Evolutionary conservation across 306 rosid genomes (phyloP).

Genomic region (Vigna trinervia): DNA sequence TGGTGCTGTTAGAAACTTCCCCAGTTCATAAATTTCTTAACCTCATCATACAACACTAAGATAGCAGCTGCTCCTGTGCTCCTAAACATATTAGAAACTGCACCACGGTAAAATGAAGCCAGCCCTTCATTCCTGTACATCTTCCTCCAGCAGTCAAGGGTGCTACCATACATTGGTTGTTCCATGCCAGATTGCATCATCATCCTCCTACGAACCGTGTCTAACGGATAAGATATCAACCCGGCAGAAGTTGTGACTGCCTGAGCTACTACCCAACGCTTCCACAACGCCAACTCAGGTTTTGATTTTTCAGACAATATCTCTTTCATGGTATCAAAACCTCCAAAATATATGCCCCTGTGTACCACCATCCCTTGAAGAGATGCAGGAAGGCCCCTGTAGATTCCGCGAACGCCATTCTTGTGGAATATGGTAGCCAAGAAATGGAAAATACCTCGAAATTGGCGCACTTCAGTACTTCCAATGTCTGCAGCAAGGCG

Average conservation of each 20-base stretch:
- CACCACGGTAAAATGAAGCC: constrained; percentile 87
- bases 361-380: constrained; percentile 91
- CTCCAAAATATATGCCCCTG: constrained; percentile 94
- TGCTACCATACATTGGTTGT: constrained; percentile 62
- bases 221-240: constrained; percentile 83
- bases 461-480: constrained; percentile 69
- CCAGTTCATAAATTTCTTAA: constrained; percentile 84
- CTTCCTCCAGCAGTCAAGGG: constrained; percentile 90
- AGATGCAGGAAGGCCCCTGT: constrained; percentile 96
- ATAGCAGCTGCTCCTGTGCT: constrained; percentile 95
- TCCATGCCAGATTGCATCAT: constrained; percentile 99
- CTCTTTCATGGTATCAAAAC: constrained; percentile 91
- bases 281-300: constrained; percentile 69
- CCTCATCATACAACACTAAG: constrained; percentile 90
- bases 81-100: constrained; percentile 83
- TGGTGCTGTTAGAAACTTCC: constrained; percentile 54
- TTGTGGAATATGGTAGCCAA: constrained; percentile 63
- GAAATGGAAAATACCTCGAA: constrained; percentile 90
- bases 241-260: constrained; percentile 95
- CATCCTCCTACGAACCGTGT: constrained; percentile 95
- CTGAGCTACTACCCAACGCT: constrained; percentile 92
- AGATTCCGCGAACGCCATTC: constrained; percentile 79
- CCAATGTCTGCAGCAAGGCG: constrained; percentile 98
- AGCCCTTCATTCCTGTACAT: constrained; percentile 76
- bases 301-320: constrained; percentile 56